Base-by-base conservation (phyloP, 2,329 filamentous ascomycete species). In the Emmonsiellopsis sp. region DNA sequence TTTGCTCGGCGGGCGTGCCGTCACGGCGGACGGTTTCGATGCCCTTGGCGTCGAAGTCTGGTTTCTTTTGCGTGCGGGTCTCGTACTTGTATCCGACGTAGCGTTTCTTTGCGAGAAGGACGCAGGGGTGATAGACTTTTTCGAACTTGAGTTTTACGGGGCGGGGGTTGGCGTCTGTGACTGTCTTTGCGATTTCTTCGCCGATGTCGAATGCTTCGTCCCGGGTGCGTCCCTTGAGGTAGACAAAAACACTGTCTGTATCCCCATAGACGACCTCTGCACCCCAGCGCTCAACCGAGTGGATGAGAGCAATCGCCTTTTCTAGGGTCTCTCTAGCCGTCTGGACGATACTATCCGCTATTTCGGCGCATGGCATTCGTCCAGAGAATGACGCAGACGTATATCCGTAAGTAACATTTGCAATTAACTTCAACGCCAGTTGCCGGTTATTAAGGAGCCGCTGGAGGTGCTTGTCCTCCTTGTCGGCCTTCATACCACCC, bases 1-100 rank as follows among this genome's bases (percentile, higher is more conserved):
- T 96, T 66, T 97, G 92, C 70, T 95, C 89, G 0, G 91, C 92
- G 0, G 92, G 91, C 0, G 91, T 97, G 40, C 93, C 93, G 66
- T 98, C 93, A 48, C 93, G 82, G 1, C 94, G 84, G 6, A 98
- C 92, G 0, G 94, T 98, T 74, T 98, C 94, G 58, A 97, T 98
- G 33, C 94, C 93, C 69, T 98, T 98, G 54, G 93, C 94, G 66
- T 98, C 94, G 60, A 97, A 97, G 1, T 95, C 87, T 0, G 93
- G 92, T 59, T 84, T 82, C 7, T 68, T 74, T 65, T 98, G 93
- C 13, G 79, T 76, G 39, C 80, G 81, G 59, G 77, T 81, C 65
- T 98, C 93, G 71, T 94, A 98, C 67, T 95, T 96, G 77, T 95
- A 96, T 5, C 94, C 94, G 3, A 97, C 94, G 62, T 98, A 98